Evolutionary conservation across 768 basidiomycete species (phyloP), one percentile per base, ranked within the genome.

Genomic region (Cystoderma amianthinum): DNA sequence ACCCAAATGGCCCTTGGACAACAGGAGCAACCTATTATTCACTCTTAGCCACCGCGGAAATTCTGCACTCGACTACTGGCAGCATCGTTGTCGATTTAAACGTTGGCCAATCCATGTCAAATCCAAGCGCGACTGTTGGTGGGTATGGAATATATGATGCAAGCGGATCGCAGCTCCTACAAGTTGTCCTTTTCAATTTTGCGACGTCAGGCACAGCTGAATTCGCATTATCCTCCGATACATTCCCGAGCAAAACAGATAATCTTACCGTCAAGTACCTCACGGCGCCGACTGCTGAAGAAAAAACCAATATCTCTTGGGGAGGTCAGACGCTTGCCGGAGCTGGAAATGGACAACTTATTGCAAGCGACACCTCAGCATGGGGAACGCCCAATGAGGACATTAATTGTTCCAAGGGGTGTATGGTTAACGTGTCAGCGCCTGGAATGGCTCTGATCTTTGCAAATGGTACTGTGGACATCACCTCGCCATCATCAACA

Each of bases 391-490:
- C 15, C 10, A 15, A 30, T 15, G 28, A 30, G 15, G 28, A 30
- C 15, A 30, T 30, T 9, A 15, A 30, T 30, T 30, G 28, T 30
- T 30, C 28, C 28, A 30, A 30, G 9, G 28, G 28, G 9, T 30
- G 28, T 30, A 30, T 9, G 9, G 15, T 30, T 9, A 15, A 9
- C 9, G 15, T 30, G 10, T 15, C 28, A 9, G 9, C 28, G 10
- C 28, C 28, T 15, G 28, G 28, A 9, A 30, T 30, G 15, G 28
- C 28, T 30, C n/a, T n/a, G n/a, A n/a, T n/a, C 6, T 30, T 42
- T n/a, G 38, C 34, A 35, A 43, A 13, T 46, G 36, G 33, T 32
- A 40, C 28, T 13, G n/a, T n/a, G n/a, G n/a, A n/a, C n/a, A n/a
- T n/a, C n/a, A n/a, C n/a, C n/a, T n/a, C n/a, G n/a, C n/a, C n/a